Conservation (phyloP, 2,329 filamentous ascomycete species). For the Rosellinia necatrix region DNA sequence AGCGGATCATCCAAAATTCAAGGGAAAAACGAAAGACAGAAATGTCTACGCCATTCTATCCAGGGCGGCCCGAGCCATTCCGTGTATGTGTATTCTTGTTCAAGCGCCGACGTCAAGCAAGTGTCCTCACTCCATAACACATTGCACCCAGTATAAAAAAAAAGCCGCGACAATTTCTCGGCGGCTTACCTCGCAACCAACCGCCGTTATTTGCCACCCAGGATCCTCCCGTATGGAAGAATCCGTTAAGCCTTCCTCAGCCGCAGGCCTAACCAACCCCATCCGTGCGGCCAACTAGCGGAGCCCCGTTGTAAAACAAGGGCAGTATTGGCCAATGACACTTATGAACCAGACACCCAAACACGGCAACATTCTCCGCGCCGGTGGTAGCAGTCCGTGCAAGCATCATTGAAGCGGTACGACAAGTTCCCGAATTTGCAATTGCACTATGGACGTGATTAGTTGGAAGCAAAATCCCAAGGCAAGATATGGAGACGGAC, state of each 20-base stretch:
- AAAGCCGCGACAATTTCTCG: not conserved
- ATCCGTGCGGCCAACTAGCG: too few relatives aligned
- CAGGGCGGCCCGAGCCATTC: too few relatives aligned
- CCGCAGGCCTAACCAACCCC: not conserved
- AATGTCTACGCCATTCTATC: too few relatives aligned
- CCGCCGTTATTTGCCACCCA: slow-evolving; percentile 10
- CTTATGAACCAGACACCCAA: too few relatives aligned
- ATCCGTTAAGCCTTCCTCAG: not conserved
- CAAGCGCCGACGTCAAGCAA: too few relatives aligned
- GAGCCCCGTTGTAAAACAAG: too few relatives aligned
- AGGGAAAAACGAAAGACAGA: too few relatives aligned
- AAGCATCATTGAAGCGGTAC: slow-evolving; percentile 8
- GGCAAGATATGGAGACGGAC: slow-evolving; percentile 7
- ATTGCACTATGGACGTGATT: slow-evolving; percentile 26
- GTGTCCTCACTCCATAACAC: too few relatives aligned
- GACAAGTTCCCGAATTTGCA: slow-evolving; percentile 28
- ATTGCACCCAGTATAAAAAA: slow-evolving; percentile 2
- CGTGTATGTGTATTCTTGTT: too few relatives aligned
- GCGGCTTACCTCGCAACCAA: too few relatives aligned
- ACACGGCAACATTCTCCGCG: slow-evolving; percentile 7
- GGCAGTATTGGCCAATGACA: too few relatives aligned
- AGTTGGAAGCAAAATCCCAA: slow-evolving; percentile 10
- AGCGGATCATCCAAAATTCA: too few relatives aligned
- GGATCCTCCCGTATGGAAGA: not conserved
- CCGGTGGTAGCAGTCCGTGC: slow-evolving; percentile 16